Base-by-base conservation (phyloP, 352 stramenopile genomes). In the Globisporangium megalacanthum region DNA sequence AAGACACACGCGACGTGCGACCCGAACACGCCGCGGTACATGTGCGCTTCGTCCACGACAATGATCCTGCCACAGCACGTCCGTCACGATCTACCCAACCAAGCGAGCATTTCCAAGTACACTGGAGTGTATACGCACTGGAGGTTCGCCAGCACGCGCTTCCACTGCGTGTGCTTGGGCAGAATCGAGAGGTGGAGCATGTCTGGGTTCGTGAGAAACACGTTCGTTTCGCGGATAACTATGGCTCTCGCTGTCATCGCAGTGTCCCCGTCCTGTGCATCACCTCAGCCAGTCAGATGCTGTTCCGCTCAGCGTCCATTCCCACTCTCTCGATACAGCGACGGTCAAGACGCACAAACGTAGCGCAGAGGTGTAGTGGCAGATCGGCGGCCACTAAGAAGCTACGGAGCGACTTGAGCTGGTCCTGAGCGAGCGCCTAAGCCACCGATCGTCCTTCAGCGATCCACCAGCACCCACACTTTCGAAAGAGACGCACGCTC, bases 161-260 rank as follows among this genome's bases (percentile, higher is more conserved):
- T 73, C 83, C 97, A 99, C 35, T 88, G 66, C 15, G 75, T 76
- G 71, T 98, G 93, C n/a, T 95, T 79, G 1, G 95, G 92, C 14
- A 99, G 67, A 29, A 99, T 95, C n/a, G 89, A 90, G 14, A 96
- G 80, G 69, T 99, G 97, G 15, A 99, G 77, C 64, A 98, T 99
- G 68, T 99, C 97, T 31, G 97, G 97, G 72, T 99, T 99, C 5
- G 95, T 99, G n/a, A 99, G 72, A 52, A 99, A 96, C 42, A 99
- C 86, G 47, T 97, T 89, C 10, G 86, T 86, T 20, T 95, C 74
- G 11, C 73, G 70, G 22, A 91, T 87, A 29, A 98, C 79, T 46
- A 79, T 76, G 22, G 79, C 82, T 7, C 97, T 86, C 49, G 92
- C 78, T 55, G 83, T 82, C 70, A 98, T 95, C 9, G 83, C 72